Evolutionary conservation across 2,329 filamentous ascomycete genomes (phyloP), one percentile per base, ranked within the genome.

Genomic region (Fusarium euwallaceae): DNA sequence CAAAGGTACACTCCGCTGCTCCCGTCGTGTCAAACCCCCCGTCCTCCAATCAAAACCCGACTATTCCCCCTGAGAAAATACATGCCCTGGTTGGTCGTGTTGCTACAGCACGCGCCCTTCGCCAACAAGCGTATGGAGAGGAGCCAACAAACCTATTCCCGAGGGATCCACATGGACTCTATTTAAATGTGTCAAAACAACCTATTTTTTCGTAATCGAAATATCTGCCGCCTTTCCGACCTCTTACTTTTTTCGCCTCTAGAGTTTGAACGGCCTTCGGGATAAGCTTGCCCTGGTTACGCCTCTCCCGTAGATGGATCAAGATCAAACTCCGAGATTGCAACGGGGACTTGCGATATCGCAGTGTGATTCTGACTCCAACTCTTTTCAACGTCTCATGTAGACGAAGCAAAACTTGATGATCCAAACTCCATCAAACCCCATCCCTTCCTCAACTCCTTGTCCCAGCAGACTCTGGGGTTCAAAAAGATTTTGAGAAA

Each of bases 201-300:
- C 59, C 41, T 64, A 75, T 60, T 61, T 75, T 60, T 74, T 66
- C 72, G 72, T 74, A 75, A 74, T 73, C 61, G 22, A 75, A 73
- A 73, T 55, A 34, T 29, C 24, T 53, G 16, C 32, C 29, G 60
- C 43, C 22, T 32, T 32, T 27, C 17, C n/a, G 24, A 41, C 11
- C 5, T 16, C 22, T 22, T 39, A 16, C 43, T 27, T 27, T 63
- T 41, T 22, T 58, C 29, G 20, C 53, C 64, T 55, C 64, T 43
- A 65, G 22, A 39, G 62, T 66, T 27, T n/a, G 20, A 22, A 29
- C 53, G 58, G 37, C 34, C 37, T 14, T 8, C 39, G 39, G 39
- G 27, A 48, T 55, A 56, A 39, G 41, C 59, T 37, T 61, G 37
- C 36, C 53, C 53, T 62, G 34, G 27, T 29, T 32, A 36, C 55